phyloP scores from a whole-genome alignment of 202 grass and related monocot species.

The Setaria italica region DNA sequence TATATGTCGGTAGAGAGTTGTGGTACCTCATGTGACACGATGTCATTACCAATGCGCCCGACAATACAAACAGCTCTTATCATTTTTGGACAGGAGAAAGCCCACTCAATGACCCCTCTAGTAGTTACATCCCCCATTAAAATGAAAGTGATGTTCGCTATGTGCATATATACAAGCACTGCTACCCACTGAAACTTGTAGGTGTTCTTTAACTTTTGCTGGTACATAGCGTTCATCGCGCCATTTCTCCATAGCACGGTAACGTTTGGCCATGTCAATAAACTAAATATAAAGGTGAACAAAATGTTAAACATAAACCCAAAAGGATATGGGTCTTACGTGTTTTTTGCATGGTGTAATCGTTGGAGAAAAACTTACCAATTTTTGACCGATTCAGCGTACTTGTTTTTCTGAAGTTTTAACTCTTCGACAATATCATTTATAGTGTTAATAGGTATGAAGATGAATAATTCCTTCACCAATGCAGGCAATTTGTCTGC shows the following conservation, averaged over 20 bases:
- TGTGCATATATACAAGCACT: constrained; percentile 32
- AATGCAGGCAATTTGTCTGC: background rate
- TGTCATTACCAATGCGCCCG: constrained; percentile 14
- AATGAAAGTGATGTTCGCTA: background rate
- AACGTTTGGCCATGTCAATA: background rate
- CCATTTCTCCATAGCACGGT: constrained; percentile 29
- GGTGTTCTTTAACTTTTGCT: background rate
- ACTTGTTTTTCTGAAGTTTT: background rate
- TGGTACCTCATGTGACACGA: constrained; percentile 17
- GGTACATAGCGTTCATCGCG: constrained; percentile 23
- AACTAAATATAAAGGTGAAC: background rate
- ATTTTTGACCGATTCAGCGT: background rate
- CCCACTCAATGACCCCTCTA: background rate
- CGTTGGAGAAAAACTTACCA: background rate
- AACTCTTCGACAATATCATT: constrained; percentile 9
- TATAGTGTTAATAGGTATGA: background rate
- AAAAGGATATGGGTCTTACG: no score
- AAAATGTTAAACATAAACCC: background rate
- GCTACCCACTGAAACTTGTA: background rate
- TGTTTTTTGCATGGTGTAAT: background rate
- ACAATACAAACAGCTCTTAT: background rate
- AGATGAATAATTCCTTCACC: constrained; percentile 23
- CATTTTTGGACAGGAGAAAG: background rate
- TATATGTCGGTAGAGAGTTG: background rate
- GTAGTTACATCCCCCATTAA: background rate